Conservation (phyloP, 306 rosid genomes). For the Fragaria ananassa region DNA sequence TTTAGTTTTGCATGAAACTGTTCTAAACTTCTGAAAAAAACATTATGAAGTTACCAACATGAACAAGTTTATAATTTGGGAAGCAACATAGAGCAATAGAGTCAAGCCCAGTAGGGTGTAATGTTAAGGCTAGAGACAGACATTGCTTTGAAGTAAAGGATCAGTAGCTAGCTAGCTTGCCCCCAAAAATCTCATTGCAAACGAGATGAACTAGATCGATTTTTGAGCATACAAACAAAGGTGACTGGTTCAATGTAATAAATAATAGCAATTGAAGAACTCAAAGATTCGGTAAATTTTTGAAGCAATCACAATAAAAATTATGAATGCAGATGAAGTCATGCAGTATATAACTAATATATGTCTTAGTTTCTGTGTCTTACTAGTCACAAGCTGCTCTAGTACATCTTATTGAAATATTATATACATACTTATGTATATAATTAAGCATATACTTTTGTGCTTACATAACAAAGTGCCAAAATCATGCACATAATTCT, state of each 20-base stretch:
- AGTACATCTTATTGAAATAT: background rate
- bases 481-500: background rate
- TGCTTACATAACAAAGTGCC: background rate
- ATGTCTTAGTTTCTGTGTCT: background rate
- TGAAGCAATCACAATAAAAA: slow-evolving; percentile 19
- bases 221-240: slow-evolving; percentile 9
- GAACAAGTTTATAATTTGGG: background rate
- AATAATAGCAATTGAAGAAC: slow-evolving; percentile 17
- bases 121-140: slow-evolving; percentile 1
- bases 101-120: background rate
- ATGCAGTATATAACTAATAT: background rate
- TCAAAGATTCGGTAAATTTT: slow-evolving; percentile 42
- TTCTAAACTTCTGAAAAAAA: background rate
- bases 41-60: background rate
- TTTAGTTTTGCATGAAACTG: background rate
- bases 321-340: slow-evolving; percentile 37
- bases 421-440: background rate
- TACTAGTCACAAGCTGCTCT: slow-evolving; percentile 1
- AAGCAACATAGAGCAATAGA: background rate
- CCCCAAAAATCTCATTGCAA: background rate
- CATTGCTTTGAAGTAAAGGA: slow-evolving; percentile 8
- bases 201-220: slow-evolving; percentile 2
- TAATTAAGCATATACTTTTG: background rate
- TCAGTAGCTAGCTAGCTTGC: background rate
- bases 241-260: background rate